Percentiles rank a stretch among this genome's conserved stretches.
These are phyloP conservation scores for Canavalia gladiata DNA, from an alignment of 306 rosid genomes.

Conservation along the genomic window DNA sequence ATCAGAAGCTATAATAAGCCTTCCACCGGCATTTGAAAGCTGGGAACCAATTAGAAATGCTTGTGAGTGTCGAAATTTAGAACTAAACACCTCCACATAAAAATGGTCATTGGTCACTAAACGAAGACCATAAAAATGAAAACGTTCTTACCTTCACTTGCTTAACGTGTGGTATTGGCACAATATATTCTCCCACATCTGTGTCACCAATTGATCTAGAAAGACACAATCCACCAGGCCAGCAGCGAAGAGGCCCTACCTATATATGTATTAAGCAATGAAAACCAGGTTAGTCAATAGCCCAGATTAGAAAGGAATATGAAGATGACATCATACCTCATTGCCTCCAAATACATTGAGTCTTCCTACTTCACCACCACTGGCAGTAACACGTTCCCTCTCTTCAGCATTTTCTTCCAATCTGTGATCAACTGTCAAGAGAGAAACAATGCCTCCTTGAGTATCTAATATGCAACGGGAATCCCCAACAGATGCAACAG, in stretches of 20 bases:
- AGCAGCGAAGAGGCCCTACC: constrained; percentile 97
- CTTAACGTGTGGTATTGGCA: constrained; percentile 92
- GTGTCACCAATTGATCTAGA: constrained; percentile 94
- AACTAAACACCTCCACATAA: constrained; percentile 13
- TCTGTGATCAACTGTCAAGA: constrained; percentile 93
- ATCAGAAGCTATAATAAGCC: constrained; percentile 95
- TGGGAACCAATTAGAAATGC: constrained; percentile 39
- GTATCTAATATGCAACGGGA: constrained; percentile 94
- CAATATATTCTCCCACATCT: constrained; percentile 91
- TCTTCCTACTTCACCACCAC: constrained; percentile 99
- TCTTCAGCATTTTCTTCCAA: constrained; percentile 94
- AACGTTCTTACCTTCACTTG: constrained; percentile 85
- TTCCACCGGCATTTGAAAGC: constrained; percentile 92
- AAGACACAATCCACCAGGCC: constrained; percentile 99
- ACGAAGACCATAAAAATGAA: constrained; percentile 26
- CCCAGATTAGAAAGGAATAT: constrained; percentile 31
- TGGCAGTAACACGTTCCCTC: constrained; percentile 95
- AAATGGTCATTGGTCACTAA: constrained; percentile 9
- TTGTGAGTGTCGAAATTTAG: constrained; percentile 35
- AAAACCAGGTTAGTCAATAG: constrained; percentile 31
- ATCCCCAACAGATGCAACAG: constrained; percentile 94
- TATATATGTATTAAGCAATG: constrained; percentile 48
- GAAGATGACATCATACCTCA: constrained; percentile 63
- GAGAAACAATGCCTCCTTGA: constrained; percentile 89
- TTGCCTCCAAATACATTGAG: constrained; percentile 89